Percentiles rank a stretch among this genome's conserved stretches.
Conservation (phyloP, 2,329 filamentous ascomycete species). For the Coniochaeta ligniaria region DNA sequence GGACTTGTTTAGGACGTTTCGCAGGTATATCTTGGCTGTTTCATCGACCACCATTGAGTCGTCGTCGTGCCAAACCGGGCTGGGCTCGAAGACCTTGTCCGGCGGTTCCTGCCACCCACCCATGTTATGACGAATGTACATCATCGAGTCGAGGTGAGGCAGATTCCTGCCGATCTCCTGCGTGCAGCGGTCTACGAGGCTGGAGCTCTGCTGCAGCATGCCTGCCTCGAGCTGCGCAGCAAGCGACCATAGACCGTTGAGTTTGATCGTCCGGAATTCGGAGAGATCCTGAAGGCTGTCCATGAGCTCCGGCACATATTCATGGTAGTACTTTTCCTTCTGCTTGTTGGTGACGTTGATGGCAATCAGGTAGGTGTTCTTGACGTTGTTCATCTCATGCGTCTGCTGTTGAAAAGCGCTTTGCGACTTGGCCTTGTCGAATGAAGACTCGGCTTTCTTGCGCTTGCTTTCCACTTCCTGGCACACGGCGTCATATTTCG, state of each 20-base stretch:
- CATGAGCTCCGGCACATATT: constrained; percentile 89
- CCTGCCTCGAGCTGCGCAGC: constrained; percentile 73
- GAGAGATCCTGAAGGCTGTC: constrained; percentile 91
- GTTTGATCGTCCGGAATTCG: constrained; percentile 75
- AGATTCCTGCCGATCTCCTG: constrained; percentile 82
- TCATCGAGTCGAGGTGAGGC: constrained; percentile 87
- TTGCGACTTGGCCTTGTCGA: constrained; percentile 89
- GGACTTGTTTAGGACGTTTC: constrained; percentile 86
- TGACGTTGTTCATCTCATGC: constrained; percentile 92
- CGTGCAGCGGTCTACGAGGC: constrained; percentile 64
- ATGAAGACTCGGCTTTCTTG: constrained; percentile 92
- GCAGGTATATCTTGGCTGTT: constrained; percentile 78
- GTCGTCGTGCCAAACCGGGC: constrained; percentile 95
- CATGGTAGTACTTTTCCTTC: constrained; percentile 95
- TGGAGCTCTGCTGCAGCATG: constrained; percentile 68
- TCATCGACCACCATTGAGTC: constrained; percentile 82
- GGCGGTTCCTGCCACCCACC: constrained; percentile 73
- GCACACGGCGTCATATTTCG: constrained; percentile 86
- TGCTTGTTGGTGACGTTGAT: constrained; percentile 98
- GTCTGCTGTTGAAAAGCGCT: constrained; percentile 88
- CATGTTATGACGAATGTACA: constrained; percentile 94
- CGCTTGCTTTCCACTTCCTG: constrained; percentile 91
- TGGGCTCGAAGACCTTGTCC: constrained; percentile 85
- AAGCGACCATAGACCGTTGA: constrained; percentile 80
- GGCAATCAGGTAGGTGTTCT: constrained; percentile 94